Evolutionary conservation across 352 stramenopile species (phyloP).

Genomic region (Pythium folliculosum): DNA sequence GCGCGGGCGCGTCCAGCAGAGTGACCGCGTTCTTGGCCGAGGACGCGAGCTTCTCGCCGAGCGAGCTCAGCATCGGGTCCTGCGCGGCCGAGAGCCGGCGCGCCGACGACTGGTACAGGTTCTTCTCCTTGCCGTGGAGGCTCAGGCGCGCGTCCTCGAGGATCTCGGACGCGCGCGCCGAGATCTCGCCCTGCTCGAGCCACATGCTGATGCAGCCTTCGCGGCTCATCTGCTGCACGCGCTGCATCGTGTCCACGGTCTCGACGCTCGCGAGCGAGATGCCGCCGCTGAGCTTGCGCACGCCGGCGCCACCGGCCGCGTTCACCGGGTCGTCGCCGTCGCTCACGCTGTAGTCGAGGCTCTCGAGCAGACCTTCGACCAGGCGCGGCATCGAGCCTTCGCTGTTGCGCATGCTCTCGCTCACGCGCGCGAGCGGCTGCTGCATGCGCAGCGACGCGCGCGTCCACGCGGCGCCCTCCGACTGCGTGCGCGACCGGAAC

Average conservation of each 20-base stretch:
- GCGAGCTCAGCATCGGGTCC: conserved; percentile 63
- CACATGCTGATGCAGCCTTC: conserved; percentile 83
- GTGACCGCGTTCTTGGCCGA: conserved; percentile 37
- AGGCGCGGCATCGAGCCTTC: conserved; percentile 53
- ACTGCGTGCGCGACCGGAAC: conserved; percentile 73
- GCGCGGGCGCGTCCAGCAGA: conserved; percentile 18
- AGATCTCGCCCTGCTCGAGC: conserved; percentile 80
- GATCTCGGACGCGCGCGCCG: conserved; percentile 78
- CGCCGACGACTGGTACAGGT: conserved; percentile 69
- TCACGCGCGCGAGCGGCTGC: conserved; percentile 10
- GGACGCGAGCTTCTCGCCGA: conserved; percentile 63
- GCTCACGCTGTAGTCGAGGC: conserved; percentile 42
- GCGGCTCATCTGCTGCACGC: conserved; percentile 43
- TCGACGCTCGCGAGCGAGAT: conserved; percentile 11
- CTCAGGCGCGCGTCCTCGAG: conserved; percentile 79
- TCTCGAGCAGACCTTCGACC: conserved; percentile 48
- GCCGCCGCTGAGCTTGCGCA: conserved; percentile 16
- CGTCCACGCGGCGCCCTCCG: conserved; percentile 72
- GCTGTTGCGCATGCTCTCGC: conserved; percentile 39
- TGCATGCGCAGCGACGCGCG: conserved; percentile 69
- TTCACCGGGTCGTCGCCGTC: conserved; percentile 31
- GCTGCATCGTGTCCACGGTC: conserved; percentile 23
- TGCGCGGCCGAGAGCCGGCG: conserved; percentile 65
- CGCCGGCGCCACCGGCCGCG: not conserved
- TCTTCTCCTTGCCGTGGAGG: conserved; percentile 81